Evolutionary conservation across 164 flowering plant genomes (phyloP).

Genomic region (Piper longum): DNA sequence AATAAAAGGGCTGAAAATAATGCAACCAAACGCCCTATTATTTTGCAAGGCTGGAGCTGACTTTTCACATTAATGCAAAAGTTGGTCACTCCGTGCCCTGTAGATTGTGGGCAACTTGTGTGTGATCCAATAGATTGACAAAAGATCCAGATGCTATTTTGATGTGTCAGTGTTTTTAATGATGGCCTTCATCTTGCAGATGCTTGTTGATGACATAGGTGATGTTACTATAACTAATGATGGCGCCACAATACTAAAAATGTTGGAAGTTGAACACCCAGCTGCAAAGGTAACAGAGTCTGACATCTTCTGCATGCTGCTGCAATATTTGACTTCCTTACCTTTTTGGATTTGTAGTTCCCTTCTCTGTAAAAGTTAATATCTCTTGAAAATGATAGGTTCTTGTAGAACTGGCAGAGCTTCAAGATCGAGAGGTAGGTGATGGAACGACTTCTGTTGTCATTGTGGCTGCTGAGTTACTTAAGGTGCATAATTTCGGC

Average conservation of each 20-base stretch:
- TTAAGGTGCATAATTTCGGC: slow-evolving; percentile 35
- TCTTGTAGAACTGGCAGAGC: slow-evolving; percentile 97
- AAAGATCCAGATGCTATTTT: background rate
- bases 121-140: background rate
- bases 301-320: background rate
- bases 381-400: slow-evolving; percentile 28
- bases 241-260: slow-evolving; percentile 96
- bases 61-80: too few relatives aligned
- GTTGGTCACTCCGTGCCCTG: too few relatives aligned
- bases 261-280: slow-evolving; percentile 98
- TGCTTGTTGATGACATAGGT: slow-evolving; percentile 99
- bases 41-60: too few relatives aligned
- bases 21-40: too few relatives aligned
- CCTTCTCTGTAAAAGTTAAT: background rate
- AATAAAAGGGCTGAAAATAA: too few relatives aligned
- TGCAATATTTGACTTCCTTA: slow-evolving; percentile 1
- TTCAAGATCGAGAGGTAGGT: slow-evolving; percentile 98
- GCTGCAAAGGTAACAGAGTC: slow-evolving; percentile 76
- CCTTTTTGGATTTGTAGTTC: background rate
- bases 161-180: background rate
- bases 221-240: slow-evolving; percentile 97
- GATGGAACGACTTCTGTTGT: slow-evolving; percentile 99
- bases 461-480: slow-evolving; percentile 89
- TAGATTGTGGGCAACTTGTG: too few relatives aligned
- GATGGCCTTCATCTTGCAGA: slow-evolving; percentile 25